Conservation (phyloP, 106 monocot genomes). For the Agapanthus africanus region DNA sequence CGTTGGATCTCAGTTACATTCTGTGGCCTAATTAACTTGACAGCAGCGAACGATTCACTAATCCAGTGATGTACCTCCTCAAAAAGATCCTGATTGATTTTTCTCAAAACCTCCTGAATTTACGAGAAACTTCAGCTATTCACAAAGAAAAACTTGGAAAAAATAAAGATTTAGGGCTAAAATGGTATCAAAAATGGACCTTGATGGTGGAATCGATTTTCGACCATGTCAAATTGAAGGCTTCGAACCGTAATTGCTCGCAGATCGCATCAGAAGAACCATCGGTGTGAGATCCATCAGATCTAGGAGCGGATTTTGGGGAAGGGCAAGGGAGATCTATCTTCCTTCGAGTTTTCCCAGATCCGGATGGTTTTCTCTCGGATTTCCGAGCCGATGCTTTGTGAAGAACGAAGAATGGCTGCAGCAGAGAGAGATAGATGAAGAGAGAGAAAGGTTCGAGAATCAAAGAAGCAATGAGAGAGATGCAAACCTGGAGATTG, state of each 20-base stretch:
- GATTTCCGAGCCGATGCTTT: conserved; percentile 3
- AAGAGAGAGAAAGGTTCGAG: background rate
- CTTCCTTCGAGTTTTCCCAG: conserved; percentile 9
- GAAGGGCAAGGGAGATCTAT: conserved; percentile 14
- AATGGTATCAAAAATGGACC: conserved; percentile 5
- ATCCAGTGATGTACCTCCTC: conserved; percentile 59
- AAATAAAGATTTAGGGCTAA: background rate
- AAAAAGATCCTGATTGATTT: conserved; percentile 51
- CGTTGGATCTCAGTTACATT: conserved; percentile 18
- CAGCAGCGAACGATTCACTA: conserved; percentile 39
- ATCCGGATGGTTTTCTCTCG: conserved; percentile 3
- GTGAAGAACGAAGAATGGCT: conserved; percentile 14
- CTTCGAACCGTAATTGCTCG: conserved; percentile 17
- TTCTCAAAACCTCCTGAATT: conserved; percentile 50
- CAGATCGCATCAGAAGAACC: background rate
- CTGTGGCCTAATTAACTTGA: conserved; percentile 20
- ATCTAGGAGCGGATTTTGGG: background rate
- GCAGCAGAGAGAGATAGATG: background rate
- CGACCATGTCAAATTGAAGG: conserved; percentile 16
- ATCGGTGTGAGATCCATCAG: background rate
- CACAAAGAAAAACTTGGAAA: background rate
- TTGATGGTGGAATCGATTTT: conserved; percentile 18
- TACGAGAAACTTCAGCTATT: background rate
- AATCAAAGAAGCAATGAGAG: background rate
- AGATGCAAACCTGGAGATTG: conserved; percentile 10